These are phyloP conservation scores for Seminavis robusta DNA, from an alignment of 108 stramenopile species.

Conservation along the genomic window DNA sequence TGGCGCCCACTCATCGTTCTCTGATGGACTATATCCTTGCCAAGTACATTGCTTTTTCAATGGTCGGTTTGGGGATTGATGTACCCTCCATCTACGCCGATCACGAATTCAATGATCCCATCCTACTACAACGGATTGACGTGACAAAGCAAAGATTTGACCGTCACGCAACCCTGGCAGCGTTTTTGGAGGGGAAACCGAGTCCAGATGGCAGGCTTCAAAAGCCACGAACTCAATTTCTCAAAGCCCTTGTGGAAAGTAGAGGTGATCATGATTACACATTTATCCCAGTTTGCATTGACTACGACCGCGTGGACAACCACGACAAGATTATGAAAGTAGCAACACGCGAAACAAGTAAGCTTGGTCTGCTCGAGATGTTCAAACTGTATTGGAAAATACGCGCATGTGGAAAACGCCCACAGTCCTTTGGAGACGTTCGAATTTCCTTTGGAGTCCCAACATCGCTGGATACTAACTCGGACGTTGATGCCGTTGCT, in stretches of 20 bases:
- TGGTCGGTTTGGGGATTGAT: neutral
- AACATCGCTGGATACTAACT: neutral
- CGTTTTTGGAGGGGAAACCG: slow-evolving; percentile 1
- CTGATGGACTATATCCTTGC: neutral
- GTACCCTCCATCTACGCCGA: slow-evolving; percentile 21
- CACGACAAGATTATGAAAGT: neutral
- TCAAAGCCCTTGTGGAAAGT: neutral
- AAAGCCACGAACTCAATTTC: neutral
- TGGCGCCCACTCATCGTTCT: neutral
- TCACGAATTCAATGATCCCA: slow-evolving; percentile 22
- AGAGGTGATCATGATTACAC: neutral
- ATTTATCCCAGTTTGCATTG: neutral
- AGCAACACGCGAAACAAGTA: neutral
- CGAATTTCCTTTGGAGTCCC: neutral
- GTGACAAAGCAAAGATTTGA: neutral
- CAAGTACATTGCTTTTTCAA: neutral
- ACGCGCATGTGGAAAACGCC: neutral
- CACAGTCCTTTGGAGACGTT: neutral
- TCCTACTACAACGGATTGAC: neutral
- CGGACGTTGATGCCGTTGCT: neutral
- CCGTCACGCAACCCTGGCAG: neutral
- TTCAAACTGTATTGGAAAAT: neutral
- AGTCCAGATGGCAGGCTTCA: neutral
- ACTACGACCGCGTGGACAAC: neutral
- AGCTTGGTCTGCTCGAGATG: neutral